Base-by-base conservation (phyloP, 1,139 yeast species). In the Lodderomyces elongisporus region DNA sequence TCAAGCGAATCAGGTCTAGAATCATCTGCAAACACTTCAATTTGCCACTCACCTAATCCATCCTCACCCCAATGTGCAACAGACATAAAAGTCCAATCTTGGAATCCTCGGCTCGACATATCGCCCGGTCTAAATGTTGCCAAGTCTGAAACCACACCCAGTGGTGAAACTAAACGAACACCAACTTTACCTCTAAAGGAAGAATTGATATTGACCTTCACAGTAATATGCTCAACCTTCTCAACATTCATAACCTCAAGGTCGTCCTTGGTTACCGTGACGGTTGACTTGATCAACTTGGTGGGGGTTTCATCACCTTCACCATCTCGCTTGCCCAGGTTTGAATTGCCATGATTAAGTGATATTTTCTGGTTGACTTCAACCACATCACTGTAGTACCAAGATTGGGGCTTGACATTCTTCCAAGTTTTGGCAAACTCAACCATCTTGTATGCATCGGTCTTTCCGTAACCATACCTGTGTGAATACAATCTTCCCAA, bases 41-140 rank as follows among this genome's bases (percentile, higher is more conserved):
- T 51, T 23, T 61, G 76, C 98, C 98, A 93, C 12, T 75, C 77
- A 8, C 99, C 99, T 21, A 59, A 58, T 2, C 93, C 93, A 1
- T 56, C 42, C 53, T 88, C 96, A 23, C 96, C 96, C 97, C 98
- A 91, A 55, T 91, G 97, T 2, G 95, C 97, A 15, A 93, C 97
- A n/a, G 93, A 76, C 88, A 89, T 87, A 51, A 91, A 91, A 1
- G 88, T 84, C 99, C 99, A 93, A 44, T 82, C 69, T 7, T 52
- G 49, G 45, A 85, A 83, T 0, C 96, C 96, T 2, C 54, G 63
- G 2, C 49, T 46, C 4, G 78, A 66, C 3, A 41, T 45, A 55
- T 93, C 99, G 14, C 58, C 46, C 4, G 58, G 58, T 46, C 99
- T 74, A 26, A 70, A 70, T n/a, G 80, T 75, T 1, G 95, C 95